Base-by-base conservation (phyloP, 371 early-diverging fungal species). In the Rhizopus microsporus region DNA sequence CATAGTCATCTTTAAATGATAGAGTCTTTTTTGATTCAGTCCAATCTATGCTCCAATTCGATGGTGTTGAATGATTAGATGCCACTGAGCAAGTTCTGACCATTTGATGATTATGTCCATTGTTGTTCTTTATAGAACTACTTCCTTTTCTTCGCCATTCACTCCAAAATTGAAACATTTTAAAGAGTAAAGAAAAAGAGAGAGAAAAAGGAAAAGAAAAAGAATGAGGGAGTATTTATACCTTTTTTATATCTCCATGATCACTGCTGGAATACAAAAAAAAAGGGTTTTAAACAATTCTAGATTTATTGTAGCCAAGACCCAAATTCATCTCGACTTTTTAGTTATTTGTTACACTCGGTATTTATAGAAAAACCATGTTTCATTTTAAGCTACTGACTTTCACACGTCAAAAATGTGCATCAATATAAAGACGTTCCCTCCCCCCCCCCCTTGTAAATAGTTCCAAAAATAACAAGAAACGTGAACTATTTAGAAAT, bases 1-100 rank as follows among this genome's bases (percentile, higher is more conserved):
- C 71, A 62, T 71, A 71, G 15, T 71, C 71, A 7, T 71, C 67
- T 59, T 67, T 64, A 47, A 71, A 71, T 7, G 71, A 67, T 56
- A 63, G 52, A 8, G 61, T 53, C 8, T 51, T 56, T 48, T 71
- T 71, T 33, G 55, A 13, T 39, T 60, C 56, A 50, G 54, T 60
- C 63, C 67, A 64, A 39, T 71, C 71, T 10, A 48, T 59, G 16
- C 53, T 49, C 47, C 54, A 60, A 54, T 54, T 49, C 17, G 60
- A 60, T 8, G 55, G 49, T n/a, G 60, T 49, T 7, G 50, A 60
- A 17, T 38, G 31, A 34, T 46, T 47, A 16, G 58, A 58, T 16
- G 35, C 40, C n/a, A 51, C 51, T 5, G 55, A 54, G 29, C 42
- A 47, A 15, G 49, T 60, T 39, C 60, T 34, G 16, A 49, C 47